These are phyloP conservation scores for Colletotrichum sp. DNA, from an alignment of 2,329 filamentous ascomycete species.

Conservation along the genomic window DNA sequence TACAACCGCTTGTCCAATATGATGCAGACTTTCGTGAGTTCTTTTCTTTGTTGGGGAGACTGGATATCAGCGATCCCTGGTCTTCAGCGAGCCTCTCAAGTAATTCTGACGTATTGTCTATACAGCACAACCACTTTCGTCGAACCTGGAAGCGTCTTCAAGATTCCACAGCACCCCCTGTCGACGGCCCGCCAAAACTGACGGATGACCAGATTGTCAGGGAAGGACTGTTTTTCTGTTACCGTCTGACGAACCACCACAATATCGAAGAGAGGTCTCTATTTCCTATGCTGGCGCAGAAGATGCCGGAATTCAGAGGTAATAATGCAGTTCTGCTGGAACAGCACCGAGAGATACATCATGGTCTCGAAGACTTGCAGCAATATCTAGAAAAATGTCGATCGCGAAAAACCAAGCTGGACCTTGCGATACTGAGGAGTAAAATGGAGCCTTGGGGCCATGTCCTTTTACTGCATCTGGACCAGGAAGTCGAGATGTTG, in stretches of 20 bases:
- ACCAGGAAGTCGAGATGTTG: constrained; percentile 80
- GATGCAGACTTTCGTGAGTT: constrained; percentile 73
- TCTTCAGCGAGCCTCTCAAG: neutral
- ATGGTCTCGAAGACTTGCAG: constrained; percentile 70
- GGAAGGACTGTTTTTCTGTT: constrained; percentile 69
- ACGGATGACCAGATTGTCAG: constrained; percentile 71
- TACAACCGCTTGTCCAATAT: constrained; percentile 75
- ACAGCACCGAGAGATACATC: constrained; percentile 82
- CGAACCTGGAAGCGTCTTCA: constrained; percentile 71
- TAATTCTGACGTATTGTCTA: neutral
- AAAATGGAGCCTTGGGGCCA: constrained; percentile 79
- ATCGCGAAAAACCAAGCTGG: constrained; percentile 63
- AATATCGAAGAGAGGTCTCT: constrained; percentile 80
- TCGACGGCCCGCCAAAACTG: constrained; percentile 53
- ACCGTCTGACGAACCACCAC: constrained; percentile 76
- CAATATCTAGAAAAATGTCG: constrained; percentile 68
- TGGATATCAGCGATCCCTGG: neutral
- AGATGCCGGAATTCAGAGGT: constrained; percentile 76
- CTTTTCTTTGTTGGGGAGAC: constrained; percentile 11
- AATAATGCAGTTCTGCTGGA: constrained; percentile 62
- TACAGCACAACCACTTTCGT: constrained; percentile 79
- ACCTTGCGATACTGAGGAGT: constrained; percentile 63
- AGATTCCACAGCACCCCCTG: constrained; percentile 60
- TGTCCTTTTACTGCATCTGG: constrained; percentile 81
- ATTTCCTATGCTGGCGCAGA: constrained; percentile 76